A percentile compares a stretch with the other conserved stretches of the same genome.
Conservation (phyloP, 2,329 filamentous ascomycete genomes). For the Sclerotinia glacialis region DNA sequence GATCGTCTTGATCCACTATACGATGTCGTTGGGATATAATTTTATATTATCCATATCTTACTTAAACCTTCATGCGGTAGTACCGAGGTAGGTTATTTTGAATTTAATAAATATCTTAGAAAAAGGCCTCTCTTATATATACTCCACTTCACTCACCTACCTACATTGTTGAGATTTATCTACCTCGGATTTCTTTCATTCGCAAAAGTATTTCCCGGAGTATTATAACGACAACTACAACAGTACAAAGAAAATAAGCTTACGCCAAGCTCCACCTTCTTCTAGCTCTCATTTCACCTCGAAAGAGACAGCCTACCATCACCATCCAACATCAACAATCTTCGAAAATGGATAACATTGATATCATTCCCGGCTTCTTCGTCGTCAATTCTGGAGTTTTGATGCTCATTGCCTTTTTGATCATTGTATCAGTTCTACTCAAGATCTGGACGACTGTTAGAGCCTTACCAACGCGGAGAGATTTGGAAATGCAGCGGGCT, state of each 20-base stretch:
- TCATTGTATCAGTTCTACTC: slow-evolving; percentile 8
- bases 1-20: neutral
- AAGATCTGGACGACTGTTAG: slow-evolving; percentile 17
- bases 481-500: slow-evolving; percentile 12
- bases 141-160: neutral
- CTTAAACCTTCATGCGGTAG: too few species aligned
- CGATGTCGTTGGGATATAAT: neutral
- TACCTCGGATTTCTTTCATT: neutral
- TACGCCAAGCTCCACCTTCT: neutral
- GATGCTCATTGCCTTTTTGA: slow-evolving; percentile 14
- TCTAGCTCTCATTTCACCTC: neutral
- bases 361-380: slow-evolving; percentile 19
- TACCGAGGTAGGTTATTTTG: too few species aligned
- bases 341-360: slow-evolving; percentile 19
- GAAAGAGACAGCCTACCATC: neutral
- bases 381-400: slow-evolving; percentile 10
- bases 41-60: too few species aligned
- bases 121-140: neutral
- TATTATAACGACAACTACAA: too few species aligned
- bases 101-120: too few species aligned
- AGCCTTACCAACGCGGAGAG: slow-evolving; percentile 3
- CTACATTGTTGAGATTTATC: neutral
- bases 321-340: neutral
- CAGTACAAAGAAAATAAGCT: neutral
- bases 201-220: neutral